These are phyloP conservation scores for Firmiana major DNA, from an alignment of 345 rosid species.

Conservation along the genomic window DNA sequence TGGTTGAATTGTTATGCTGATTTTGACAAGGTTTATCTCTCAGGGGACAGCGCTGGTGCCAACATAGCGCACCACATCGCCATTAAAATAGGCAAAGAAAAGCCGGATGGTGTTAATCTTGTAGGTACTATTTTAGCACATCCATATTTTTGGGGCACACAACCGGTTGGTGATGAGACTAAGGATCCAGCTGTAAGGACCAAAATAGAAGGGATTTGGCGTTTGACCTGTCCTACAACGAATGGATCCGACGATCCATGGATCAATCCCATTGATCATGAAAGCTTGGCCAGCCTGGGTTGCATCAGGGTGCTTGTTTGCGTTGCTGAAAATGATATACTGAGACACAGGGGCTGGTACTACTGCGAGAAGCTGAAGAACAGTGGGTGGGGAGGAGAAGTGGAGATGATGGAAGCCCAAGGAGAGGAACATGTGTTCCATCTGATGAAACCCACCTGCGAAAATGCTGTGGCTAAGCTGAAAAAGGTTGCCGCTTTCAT, in stretches of 20 bases:
- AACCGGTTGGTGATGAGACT: constrained; percentile 8
- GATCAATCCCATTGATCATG: background rate
- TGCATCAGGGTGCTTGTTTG: constrained; percentile 1
- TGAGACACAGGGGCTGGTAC: background rate
- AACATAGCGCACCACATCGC: constrained; percentile 37
- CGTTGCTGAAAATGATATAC: background rate
- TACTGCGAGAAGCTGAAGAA: background rate
- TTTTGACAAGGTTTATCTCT: constrained; percentile 25
- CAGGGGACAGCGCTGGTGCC: constrained; percentile 28
- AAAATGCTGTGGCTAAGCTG: background rate
- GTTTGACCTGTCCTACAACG: background rate
- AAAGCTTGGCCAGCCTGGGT: background rate
- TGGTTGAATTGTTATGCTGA: constrained; percentile 35
- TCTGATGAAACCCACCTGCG: background rate
- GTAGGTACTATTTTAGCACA: constrained; percentile 23
- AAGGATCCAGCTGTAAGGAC: background rate
- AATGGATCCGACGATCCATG: constrained; percentile 1
- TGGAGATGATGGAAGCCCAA: background rate
- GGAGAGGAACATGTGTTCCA: constrained; percentile 5
- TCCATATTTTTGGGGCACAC: constrained; percentile 31
- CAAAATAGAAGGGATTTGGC: background rate
- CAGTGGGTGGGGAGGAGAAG: background rate
- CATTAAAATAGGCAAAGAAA: constrained; percentile 21
- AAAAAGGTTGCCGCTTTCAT: background rate
- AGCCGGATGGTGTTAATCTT: constrained; percentile 11